Evolutionary conservation across 2,329 filamentous ascomycete genomes (phyloP).

Genomic region (Ambrosiella xylebori): DNA sequence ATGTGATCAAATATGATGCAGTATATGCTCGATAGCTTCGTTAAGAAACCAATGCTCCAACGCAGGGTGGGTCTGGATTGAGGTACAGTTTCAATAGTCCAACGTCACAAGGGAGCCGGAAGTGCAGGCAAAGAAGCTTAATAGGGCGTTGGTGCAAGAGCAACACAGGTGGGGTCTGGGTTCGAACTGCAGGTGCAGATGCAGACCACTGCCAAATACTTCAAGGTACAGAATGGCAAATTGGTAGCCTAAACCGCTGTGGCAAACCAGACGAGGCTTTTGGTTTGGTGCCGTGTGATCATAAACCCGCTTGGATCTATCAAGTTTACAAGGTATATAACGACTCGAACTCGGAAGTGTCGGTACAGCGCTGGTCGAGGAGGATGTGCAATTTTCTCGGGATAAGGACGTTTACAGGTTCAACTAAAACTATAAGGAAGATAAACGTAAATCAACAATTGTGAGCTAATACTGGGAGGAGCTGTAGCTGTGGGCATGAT

Average conservation of each 20-base stretch:
- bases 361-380: not conserved
- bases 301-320: too few species aligned
- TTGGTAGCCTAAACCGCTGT: not conserved
- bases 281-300: too few species aligned
- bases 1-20: not conserved
- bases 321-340: not conserved
- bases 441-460: too few species aligned
- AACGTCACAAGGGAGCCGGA: not conserved
- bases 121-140: not conserved
- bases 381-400: not conserved
- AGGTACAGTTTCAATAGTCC: not conserved
- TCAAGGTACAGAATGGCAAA: not conserved
- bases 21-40: not conserved
- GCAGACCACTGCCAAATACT: not conserved
- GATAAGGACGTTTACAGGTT: too few species aligned
- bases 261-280: not conserved
- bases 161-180: not conserved
- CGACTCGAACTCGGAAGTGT: not conserved
- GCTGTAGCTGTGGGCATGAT: not conserved
- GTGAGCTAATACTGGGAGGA: not conserved
- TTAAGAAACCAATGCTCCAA: not conserved
- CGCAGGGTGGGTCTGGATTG: not conserved
- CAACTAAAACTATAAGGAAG: too few species aligned
- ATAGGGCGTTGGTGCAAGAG: not conserved
- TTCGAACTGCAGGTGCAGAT: not conserved